Percentiles rank a stretch among this genome's conserved stretches.
Conservation (phyloP, 225 moss, liverwort and hornwort species). For the Bryum argenteum region DNA sequence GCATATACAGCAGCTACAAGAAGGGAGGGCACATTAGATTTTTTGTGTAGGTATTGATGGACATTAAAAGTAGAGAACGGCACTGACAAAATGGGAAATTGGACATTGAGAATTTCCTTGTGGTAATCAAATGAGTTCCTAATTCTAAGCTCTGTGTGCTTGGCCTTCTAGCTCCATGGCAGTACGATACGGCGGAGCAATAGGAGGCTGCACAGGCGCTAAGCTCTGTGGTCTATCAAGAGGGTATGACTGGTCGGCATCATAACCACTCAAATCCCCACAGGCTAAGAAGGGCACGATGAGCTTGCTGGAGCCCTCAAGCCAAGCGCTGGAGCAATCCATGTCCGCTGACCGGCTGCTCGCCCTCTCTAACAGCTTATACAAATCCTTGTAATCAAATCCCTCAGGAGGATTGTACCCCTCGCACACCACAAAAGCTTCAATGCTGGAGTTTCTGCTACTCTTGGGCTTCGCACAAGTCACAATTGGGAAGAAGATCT, state of each 20-base stretch:
- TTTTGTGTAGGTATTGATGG: no score
- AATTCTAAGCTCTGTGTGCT: constrained; percentile 38
- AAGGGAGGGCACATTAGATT: background rate
- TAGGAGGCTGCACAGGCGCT: constrained; percentile 89
- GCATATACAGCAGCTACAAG: background rate
- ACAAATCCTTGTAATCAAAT: constrained; percentile 72
- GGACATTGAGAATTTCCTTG: background rate
- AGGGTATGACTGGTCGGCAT: constrained; percentile 93
- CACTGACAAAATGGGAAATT: background rate
- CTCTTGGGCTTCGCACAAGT: constrained; percentile 98
- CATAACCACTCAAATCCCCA: constrained; percentile 90
- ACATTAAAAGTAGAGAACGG: background rate
- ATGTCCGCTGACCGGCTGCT: constrained; percentile 61
- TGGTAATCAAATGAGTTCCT: background rate
- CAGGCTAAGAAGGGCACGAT: constrained; percentile 94
- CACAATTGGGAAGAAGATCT: constrained; percentile 85
- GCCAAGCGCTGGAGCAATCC: constrained; percentile 93
- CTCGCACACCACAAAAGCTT: constrained; percentile 98
- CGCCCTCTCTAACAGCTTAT: constrained; percentile 74
- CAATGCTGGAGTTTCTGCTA: constrained; percentile 95
- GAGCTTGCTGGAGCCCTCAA: constrained; percentile 90
- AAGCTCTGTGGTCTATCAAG: constrained; percentile 57
- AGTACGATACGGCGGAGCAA: constrained; percentile 94
- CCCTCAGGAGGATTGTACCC: constrained; percentile 83
- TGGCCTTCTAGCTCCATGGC: constrained; percentile 75